Percentiles rank a stretch among this genome's conserved stretches.
phyloP scores from a whole-genome alignment of 2,329 filamentous ascomycete species.

The Cladobotryum protrusum region DNA sequence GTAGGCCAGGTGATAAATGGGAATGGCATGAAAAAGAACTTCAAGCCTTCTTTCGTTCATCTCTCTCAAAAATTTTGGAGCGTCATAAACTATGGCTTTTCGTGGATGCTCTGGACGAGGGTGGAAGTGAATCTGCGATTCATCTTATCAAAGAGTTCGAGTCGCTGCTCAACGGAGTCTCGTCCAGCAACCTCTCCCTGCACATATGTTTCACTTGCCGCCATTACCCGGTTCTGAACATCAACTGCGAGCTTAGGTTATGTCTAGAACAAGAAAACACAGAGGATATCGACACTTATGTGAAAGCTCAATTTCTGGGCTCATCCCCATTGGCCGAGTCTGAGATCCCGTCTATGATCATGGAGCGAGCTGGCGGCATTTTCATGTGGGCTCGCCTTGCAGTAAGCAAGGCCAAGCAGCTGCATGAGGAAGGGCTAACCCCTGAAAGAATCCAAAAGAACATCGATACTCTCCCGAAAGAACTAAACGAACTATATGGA shows the following conservation, averaged over 20 bases:
- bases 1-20: conserved; percentile 18
- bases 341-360: conserved; percentile 17
- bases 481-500: conserved; percentile 21
- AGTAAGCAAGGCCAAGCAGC: conserved; percentile 3
- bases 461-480: conserved; percentile 17
- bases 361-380: conserved; percentile 22
- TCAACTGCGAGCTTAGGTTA: conserved; percentile 19
- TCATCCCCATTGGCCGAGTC: background rate
- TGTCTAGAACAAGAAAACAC: conserved; percentile 25
- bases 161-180: conserved; percentile 13
- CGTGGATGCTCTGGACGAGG: conserved; percentile 32
- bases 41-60: conserved; percentile 13
- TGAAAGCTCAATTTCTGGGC: conserved; percentile 17
- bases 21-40: conserved; percentile 22
- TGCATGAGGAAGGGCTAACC: conserved; percentile 10
- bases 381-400: conserved; percentile 34
- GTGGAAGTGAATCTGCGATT: conserved; percentile 19
- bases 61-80: conserved; percentile 17
- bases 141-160: conserved; percentile 9
- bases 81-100: conserved; percentile 21
- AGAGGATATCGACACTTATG: conserved; percentile 24
- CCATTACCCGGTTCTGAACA: conserved; percentile 23
- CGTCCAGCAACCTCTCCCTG: background rate
- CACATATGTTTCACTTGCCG: conserved; percentile 28
- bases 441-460: conserved; percentile 16